Conservation (phyloP, 2,329 filamentous ascomycete genomes). For the Diaporthe citri region DNA sequence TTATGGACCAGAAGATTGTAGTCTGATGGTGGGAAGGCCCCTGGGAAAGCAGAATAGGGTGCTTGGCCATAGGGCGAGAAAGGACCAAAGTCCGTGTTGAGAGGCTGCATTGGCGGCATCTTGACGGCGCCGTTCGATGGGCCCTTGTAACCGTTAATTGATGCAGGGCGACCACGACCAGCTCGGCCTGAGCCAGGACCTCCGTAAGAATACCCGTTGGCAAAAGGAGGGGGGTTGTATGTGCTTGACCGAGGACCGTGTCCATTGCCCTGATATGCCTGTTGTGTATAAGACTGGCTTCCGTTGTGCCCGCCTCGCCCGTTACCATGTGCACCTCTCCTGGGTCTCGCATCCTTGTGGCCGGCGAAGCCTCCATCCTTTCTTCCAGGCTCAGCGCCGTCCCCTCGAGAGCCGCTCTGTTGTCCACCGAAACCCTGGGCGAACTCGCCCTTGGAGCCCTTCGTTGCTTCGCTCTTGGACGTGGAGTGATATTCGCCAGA, state of each 20-base stretch:
- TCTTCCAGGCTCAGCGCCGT: slow-evolving; percentile 33
- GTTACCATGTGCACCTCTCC: slow-evolving; percentile 35
- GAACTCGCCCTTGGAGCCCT: slow-evolving; percentile 34
- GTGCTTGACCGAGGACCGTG: slow-evolving; percentile 35
- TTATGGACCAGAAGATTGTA: slow-evolving; percentile 48
- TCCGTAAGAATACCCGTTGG: slow-evolving; percentile 32
- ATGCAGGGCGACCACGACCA: slow-evolving; percentile 50
- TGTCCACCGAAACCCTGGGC: slow-evolving; percentile 22
- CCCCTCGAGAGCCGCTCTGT: slow-evolving; percentile 10
- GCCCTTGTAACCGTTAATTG: slow-evolving; percentile 37
- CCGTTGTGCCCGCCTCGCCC: slow-evolving; percentile 39
- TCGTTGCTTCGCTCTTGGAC: slow-evolving; percentile 35
- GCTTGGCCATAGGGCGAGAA: slow-evolving; percentile 56
- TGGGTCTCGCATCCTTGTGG: slow-evolving; percentile 37
- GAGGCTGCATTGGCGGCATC: slow-evolving; percentile 48
- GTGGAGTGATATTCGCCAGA: slow-evolving; percentile 30
- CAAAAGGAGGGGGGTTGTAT: slow-evolving; percentile 29
- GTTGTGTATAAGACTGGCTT: slow-evolving; percentile 32
- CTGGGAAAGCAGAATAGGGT: slow-evolving; percentile 64
- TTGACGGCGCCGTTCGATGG: slow-evolving; percentile 42
- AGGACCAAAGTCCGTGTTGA: slow-evolving; percentile 51
- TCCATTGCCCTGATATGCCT: slow-evolving; percentile 37
- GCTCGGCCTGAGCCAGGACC: slow-evolving; percentile 50
- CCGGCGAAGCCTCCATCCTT: slow-evolving; percentile 36
- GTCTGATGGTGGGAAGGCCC: slow-evolving; percentile 40